Percentiles rank a stretch among this genome's conserved stretches.
Evolutionary conservation across 495 filamentous ascomycete species (phyloP).

Genomic region (Barbatosphaeria neglecta): DNA sequence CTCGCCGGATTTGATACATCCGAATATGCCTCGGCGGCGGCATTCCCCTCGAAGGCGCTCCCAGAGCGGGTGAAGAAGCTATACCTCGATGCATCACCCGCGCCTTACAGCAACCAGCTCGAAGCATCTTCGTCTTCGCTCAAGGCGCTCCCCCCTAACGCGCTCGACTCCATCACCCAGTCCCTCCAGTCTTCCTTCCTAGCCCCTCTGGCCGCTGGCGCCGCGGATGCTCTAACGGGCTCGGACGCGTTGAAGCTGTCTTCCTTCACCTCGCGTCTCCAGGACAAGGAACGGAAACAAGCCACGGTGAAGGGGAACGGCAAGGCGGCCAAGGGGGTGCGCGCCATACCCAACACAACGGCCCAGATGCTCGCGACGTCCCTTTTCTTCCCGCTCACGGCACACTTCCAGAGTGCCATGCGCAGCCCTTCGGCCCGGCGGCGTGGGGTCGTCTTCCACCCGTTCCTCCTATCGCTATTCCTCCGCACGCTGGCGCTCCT

Average conservation of each 20-base stretch:
- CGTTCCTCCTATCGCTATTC: constrained; percentile 47
- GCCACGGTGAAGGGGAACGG: constrained; percentile 9
- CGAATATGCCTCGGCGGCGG: constrained; percentile 30
- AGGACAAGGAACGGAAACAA: constrained; percentile 4
- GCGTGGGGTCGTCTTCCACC: constrained; percentile 43
- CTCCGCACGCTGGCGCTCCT: constrained; percentile 56
- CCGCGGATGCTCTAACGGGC: constrained; percentile 58
- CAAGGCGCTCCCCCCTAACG: constrained; percentile 40
- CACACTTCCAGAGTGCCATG: constrained; percentile 43
- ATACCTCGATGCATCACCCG: constrained; percentile 17
- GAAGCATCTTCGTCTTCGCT: constrained; percentile 19
- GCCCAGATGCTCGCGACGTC: constrained; percentile 58
- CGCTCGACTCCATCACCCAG: constrained; percentile 48
- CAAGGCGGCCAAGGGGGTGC: constrained; percentile 43
- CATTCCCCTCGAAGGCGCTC: constrained; percentile 65
- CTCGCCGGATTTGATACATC: constrained; percentile 67
- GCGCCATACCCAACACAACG: constrained; percentile 61
- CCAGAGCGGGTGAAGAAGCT: constrained; percentile 45
- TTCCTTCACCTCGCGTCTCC: constrained; percentile 31
- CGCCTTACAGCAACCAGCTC: constrained; percentile 6
- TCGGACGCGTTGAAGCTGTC: constrained; percentile 72
- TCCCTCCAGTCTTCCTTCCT: constrained; percentile 59
- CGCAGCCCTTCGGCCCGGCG: constrained; percentile 27
- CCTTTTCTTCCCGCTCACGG: constrained; percentile 73
- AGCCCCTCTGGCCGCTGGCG: constrained; percentile 62